phyloP scores from a whole-genome alignment of 345 rosid species.

The Gossypium turneri region DNA sequence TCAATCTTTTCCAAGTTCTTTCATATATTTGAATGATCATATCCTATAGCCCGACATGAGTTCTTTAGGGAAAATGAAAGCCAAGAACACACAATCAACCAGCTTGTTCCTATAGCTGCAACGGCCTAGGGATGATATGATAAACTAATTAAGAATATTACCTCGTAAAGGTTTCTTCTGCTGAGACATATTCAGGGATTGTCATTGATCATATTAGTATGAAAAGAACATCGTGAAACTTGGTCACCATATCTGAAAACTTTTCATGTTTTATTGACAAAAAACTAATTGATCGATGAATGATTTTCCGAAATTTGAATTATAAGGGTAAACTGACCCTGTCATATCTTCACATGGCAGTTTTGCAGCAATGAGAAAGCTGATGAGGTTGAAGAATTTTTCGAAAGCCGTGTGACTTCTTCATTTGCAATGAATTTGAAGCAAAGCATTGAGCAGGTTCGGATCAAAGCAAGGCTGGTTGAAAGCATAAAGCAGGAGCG shows the following conservation, averaged over 20 bases:
- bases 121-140: not conserved
- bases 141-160: not conserved
- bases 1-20: too few species aligned
- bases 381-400: slow-evolving; percentile 39
- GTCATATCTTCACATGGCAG: slow-evolving; percentile 19
- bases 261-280: not conserved
- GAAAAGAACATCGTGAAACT: not conserved
- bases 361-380: slow-evolving; percentile 42
- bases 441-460: slow-evolving; percentile 40
- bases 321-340: not conserved
- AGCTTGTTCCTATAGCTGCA: not conserved
- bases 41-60: too few species aligned
- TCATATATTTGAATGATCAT: too few species aligned
- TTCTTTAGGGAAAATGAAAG: too few species aligned
- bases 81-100: not conserved
- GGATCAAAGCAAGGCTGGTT: slow-evolving; percentile 45
- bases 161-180: too few species aligned
- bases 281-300: not conserved
- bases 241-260: not conserved
- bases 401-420: slow-evolving; percentile 10
- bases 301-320: not conserved
- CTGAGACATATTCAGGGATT: too few species aligned
- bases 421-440: slow-evolving; percentile 35
- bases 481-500: slow-evolving; percentile 37
- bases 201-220: too few species aligned